phyloP scores from a whole-genome alignment of 345 rosid species.

The Sisymbrium irio region DNA sequence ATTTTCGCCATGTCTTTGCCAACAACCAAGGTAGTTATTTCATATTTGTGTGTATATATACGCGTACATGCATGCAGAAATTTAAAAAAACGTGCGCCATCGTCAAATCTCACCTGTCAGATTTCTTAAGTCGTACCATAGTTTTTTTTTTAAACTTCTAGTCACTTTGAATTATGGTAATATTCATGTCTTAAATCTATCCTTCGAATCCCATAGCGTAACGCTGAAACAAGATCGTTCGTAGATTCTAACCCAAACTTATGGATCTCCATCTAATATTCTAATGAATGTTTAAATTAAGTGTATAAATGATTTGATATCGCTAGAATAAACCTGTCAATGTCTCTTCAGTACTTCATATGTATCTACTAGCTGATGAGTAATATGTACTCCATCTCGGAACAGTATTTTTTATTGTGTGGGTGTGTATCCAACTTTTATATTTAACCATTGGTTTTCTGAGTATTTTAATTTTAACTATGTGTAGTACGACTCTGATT shows the following conservation, averaged over 20 bases:
- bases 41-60: not conserved
- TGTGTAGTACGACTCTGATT: no score
- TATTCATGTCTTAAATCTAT: not conserved
- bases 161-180: not conserved
- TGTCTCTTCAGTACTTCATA: no score
- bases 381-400: no score
- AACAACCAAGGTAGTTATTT: conserved; percentile 25
- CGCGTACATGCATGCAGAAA: conserved; percentile 2
- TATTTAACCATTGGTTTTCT: no score
- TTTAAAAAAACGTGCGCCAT: conserved; percentile 24
- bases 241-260: not conserved
- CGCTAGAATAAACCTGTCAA: not conserved
- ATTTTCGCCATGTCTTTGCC: not conserved
- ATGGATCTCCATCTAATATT: not conserved
- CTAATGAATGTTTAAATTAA: not conserved
- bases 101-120: conserved; percentile 30
- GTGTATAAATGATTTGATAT: not conserved
- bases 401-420: no score
- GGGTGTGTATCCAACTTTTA: no score
- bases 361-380: no score
- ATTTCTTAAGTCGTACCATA: conserved; percentile 1
- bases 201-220: not conserved
- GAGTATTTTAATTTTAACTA: no score
- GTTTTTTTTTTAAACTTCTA: not conserved
- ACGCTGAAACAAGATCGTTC: not conserved